Evolutionary conservation across 148 eudicot genomes (phyloP).

Genomic region (Vaccinium macrocarpon): DNA sequence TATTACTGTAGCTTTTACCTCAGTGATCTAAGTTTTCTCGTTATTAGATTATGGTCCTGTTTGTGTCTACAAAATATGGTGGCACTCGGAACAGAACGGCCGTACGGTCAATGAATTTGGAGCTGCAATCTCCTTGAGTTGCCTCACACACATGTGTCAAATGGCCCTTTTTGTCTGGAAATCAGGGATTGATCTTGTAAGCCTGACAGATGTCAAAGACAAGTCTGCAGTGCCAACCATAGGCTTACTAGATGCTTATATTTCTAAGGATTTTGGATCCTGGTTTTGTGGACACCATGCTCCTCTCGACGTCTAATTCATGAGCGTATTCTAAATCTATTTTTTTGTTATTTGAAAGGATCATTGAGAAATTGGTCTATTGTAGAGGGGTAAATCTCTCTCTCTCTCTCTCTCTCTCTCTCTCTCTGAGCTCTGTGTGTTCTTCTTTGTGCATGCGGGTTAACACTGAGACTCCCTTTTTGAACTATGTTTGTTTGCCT

Average conservation of each 20-base stretch:
- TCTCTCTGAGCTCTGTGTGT: background rate
- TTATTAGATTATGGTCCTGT: background rate
- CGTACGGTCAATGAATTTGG: background rate
- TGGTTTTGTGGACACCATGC: background rate
- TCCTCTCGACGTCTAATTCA: background rate
- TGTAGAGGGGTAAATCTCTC: background rate
- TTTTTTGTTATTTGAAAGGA: background rate
- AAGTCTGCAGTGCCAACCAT: background rate
- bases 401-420: background rate
- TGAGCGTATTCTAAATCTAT: background rate
- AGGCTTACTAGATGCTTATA: constrained; percentile 2
- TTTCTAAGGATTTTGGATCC: background rate
- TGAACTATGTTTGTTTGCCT: background rate
- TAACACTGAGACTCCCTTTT: background rate
- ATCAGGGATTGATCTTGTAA: background rate
- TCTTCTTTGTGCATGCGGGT: background rate
- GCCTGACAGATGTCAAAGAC: background rate
- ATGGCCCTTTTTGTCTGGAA: background rate
- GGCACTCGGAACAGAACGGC: background rate
- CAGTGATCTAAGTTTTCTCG: background rate
- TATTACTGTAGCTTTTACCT: background rate
- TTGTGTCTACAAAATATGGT: background rate
- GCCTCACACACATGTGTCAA: background rate
- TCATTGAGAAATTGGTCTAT: background rate
- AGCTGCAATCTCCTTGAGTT: background rate